Evolutionary conservation across 2,329 filamentous ascomycete species (phyloP).

Genomic region (Alternaria incomplexa): DNA sequence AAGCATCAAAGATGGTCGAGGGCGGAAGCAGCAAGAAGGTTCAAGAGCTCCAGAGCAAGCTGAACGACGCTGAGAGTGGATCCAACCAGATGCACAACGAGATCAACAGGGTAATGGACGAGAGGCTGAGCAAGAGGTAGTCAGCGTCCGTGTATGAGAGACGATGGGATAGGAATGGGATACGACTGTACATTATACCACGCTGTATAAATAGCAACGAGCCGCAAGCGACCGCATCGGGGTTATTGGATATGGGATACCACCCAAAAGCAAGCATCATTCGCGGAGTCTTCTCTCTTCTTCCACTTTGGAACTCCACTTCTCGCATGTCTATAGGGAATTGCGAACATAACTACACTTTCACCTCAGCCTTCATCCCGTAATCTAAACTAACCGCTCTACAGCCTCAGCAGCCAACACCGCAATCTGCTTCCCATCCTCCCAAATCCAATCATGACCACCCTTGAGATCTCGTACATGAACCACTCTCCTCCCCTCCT

Average conservation of each 20-base stretch:
- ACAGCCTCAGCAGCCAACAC: conserved; percentile 44
- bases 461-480: conserved; percentile 59
- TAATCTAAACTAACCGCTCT: conserved; percentile 14
- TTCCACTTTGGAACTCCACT: conserved; percentile 14
- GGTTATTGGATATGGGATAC: conserved; percentile 18
- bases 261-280: conserved; percentile 19
- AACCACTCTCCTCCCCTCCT: conserved; percentile 38
- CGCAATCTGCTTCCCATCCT: conserved; percentile 64
- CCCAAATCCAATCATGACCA: conserved; percentile 69
- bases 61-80: conserved; percentile 31
- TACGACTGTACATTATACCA: conserved; percentile 40
- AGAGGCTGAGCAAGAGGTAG: conserved; percentile 41
- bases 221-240: conserved; percentile 26
- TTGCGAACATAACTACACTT: neutral
- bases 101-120: conserved; percentile 45
- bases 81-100: conserved; percentile 35
- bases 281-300: conserved; percentile 22
- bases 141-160: neutral
- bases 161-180: conserved; percentile 3
- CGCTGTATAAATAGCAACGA: conserved; percentile 40
- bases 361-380: neutral
- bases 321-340: conserved; percentile 19
- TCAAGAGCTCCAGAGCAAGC: conserved; percentile 37
- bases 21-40: conserved; percentile 33
- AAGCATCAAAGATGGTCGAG: conserved; percentile 59